Conservation (phyloP, 2,329 filamentous ascomycete species). For the Aureobasidium pullulans region DNA sequence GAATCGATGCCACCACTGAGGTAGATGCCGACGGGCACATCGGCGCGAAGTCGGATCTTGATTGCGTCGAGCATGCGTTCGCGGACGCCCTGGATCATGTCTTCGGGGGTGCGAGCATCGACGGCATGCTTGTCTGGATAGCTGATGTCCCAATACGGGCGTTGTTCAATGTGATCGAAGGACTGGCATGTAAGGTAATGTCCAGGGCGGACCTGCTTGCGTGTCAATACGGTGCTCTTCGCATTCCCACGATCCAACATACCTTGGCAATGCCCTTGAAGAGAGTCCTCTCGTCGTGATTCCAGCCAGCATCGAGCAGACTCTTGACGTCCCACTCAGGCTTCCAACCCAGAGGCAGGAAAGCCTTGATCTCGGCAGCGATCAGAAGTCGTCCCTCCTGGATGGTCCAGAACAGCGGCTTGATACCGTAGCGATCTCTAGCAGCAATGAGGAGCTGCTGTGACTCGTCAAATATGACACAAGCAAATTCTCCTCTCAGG, state of each 20-base stretch:
- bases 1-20: slow-evolving; percentile 53
- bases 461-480: slow-evolving; percentile 45
- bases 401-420: slow-evolving; percentile 48
- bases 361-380: slow-evolving; percentile 49
- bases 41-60: slow-evolving; percentile 46
- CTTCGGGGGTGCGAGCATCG: slow-evolving; percentile 41
- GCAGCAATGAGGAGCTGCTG: slow-evolving; percentile 39
- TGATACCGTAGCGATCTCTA: slow-evolving; percentile 51
- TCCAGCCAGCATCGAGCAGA: slow-evolving; percentile 38
- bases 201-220: slow-evolving; percentile 35
- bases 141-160: slow-evolving; percentile 47
- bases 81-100: slow-evolving; percentile 46
- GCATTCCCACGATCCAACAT: not conserved
- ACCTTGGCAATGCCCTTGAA: slow-evolving; percentile 45
- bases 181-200: slow-evolving; percentile 37
- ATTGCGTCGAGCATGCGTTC: slow-evolving; percentile 46
- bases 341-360: slow-evolving; percentile 44
- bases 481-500: slow-evolving; percentile 49
- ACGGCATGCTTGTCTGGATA: slow-evolving; percentile 42
- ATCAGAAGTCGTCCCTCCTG: slow-evolving; percentile 36
- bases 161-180: slow-evolving; percentile 32
- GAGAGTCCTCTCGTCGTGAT: slow-evolving; percentile 39
- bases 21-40: slow-evolving; percentile 52
- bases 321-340: slow-evolving; percentile 47
- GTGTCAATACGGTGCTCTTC: not conserved